A percentile compares a stretch with the other conserved stretches of the same genome.
phyloP scores from a whole-genome alignment of 306 rosid species.

The Citrullus amarus region DNA sequence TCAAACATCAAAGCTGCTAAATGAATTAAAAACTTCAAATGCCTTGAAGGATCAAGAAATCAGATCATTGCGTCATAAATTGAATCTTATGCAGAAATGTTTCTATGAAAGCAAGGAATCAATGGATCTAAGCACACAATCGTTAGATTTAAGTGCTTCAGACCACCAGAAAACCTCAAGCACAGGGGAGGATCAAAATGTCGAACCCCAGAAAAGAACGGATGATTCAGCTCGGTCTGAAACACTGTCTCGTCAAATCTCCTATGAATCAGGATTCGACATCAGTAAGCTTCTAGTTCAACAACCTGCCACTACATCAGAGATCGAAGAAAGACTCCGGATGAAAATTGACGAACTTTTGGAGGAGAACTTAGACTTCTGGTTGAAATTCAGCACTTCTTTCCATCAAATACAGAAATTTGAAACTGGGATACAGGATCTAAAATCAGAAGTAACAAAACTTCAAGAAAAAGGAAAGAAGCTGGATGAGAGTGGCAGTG shows the following conservation, averaged over 20 bases:
- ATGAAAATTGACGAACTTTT: slow-evolving; percentile 59
- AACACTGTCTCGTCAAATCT: neutral
- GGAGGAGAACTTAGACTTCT: slow-evolving; percentile 80
- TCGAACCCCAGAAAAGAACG: neutral
- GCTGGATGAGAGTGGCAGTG: slow-evolving; percentile 28
- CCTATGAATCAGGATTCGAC: slow-evolving; percentile 1
- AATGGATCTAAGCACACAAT: slow-evolving; percentile 19
- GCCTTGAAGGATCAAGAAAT: slow-evolving; percentile 77
- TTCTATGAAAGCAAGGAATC: slow-evolving; percentile 31
- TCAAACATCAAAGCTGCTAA: slow-evolving; percentile 40
- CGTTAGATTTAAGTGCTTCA: slow-evolving; percentile 14
- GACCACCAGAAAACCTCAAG: slow-evolving; percentile 1
- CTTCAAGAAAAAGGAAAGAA: slow-evolving; percentile 33
- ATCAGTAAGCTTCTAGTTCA: slow-evolving; percentile 21
- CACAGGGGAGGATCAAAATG: neutral
- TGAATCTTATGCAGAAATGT: slow-evolving; percentile 45
- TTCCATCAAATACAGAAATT: slow-evolving; percentile 62
- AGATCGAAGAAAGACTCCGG: slow-evolving; percentile 59
- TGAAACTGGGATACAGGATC: slow-evolving; percentile 49
- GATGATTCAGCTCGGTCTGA: neutral
- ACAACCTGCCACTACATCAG: slow-evolving; percentile 29
- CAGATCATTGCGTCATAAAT: slow-evolving; percentile 47
- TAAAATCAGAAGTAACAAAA: slow-evolving; percentile 41
- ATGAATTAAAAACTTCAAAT: slow-evolving; percentile 46
- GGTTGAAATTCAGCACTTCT: slow-evolving; percentile 71